A percentile compares a stretch with the other conserved stretches of the same genome.
Evolutionary conservation across 345 rosid genomes (phyloP).

Genomic region (Physaria fendleri): DNA sequence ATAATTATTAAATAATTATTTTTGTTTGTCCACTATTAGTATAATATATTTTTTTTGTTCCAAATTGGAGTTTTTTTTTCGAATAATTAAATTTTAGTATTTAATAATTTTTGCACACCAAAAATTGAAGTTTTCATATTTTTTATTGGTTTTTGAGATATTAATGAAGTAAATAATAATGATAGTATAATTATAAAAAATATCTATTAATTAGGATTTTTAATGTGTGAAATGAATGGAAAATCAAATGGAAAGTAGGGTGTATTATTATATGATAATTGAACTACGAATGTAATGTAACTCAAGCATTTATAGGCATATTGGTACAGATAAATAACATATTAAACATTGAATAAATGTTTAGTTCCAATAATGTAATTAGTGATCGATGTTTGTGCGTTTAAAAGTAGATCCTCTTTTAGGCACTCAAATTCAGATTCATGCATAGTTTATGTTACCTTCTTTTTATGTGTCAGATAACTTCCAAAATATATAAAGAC

Average conservation of each 20-base stretch:
- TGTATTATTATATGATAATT: slow-evolving; percentile 4
- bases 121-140: too few relatives aligned
- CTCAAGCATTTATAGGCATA: not conserved
- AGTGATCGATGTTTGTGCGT: slow-evolving; percentile 25
- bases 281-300: not conserved
- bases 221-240: too few relatives aligned
- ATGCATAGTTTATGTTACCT: slow-evolving; percentile 12
- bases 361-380: not conserved
- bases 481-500: not conserved
- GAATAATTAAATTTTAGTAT: too few relatives aligned
- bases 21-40: not conserved
- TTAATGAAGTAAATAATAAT: too few relatives aligned
- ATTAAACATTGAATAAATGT: not conserved
- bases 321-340: too few relatives aligned
- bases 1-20: not conserved
- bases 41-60: too few relatives aligned
- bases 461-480: slow-evolving; percentile 26
- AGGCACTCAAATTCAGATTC: slow-evolving; percentile 24
- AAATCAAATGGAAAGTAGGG: too few relatives aligned
- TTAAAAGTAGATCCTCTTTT: slow-evolving; percentile 26
- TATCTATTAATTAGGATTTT: too few relatives aligned
- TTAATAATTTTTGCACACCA: too few relatives aligned
- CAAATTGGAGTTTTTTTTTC: too few relatives aligned
- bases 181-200: too few relatives aligned
- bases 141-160: too few relatives aligned